Evolutionary conservation across 108 stramenopile species (phyloP).

Genomic region (Pseudonitzschia pungens): DNA sequence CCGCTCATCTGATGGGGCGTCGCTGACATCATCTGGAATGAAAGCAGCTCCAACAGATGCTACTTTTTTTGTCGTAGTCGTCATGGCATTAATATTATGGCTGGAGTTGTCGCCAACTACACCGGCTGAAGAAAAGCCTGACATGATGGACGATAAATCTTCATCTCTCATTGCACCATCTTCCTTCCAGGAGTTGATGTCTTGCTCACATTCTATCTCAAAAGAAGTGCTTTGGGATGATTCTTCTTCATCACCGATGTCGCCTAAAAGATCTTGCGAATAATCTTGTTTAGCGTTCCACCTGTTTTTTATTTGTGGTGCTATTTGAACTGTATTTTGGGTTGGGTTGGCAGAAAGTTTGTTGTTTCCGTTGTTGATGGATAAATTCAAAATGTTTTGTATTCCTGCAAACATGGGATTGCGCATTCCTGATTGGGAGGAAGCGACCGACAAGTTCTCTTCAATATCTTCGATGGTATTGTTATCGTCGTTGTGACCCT

Average conservation of each 20-base stretch:
- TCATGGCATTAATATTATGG: not conserved
- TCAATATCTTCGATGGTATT: not conserved
- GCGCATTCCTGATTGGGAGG: not conserved
- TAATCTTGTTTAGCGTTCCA: not conserved
- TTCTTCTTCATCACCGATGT: not conserved
- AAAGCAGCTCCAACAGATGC: not conserved
- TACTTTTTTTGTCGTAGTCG: no score
- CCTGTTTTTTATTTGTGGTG: not conserved
- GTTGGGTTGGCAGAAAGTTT: not conserved
- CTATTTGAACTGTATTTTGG: not conserved
- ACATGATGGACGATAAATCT: conserved; percentile 1
- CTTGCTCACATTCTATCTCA: no score
- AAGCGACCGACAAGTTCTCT: not conserved
- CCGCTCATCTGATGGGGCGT: conserved; percentile 35
- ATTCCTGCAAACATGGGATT: conserved; percentile 3
- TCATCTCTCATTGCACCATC: not conserved
- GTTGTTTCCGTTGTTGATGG: not conserved
- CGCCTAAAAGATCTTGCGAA: not conserved
- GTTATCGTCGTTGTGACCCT: not conserved
- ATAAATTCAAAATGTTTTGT: conserved; percentile 2
- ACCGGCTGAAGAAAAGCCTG: not conserved
- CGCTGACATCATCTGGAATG: conserved; percentile 23
- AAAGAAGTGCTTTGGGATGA: not conserved
- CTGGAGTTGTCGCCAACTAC: not conserved
- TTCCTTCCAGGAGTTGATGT: no score